Base-by-base conservation (phyloP, 352 stramenopile species). In the Phytopythium oedochilum region DNA sequence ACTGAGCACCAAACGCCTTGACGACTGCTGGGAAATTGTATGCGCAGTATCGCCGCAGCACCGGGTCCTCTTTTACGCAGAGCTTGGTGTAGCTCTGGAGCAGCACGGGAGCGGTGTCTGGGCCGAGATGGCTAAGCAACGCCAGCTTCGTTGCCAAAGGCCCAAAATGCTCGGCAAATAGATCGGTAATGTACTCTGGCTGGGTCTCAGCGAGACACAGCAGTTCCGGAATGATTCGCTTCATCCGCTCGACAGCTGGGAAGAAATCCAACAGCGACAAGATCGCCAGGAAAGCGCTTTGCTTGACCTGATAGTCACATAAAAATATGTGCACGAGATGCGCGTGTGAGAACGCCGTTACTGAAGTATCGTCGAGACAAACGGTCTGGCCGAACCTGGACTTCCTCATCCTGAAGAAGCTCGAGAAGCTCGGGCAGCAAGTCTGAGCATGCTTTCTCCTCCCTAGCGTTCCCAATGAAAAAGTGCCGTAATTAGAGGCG, bases 1-100 rank as follows among this genome's bases (percentile, higher is more conserved):
- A 89, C 17, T 60, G 60, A 2, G 66, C 58, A 0, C 81, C 73
- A 60, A 89, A 91, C 0, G 81, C 80, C 57, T 91, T 82, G 15
- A 93, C 77, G 20, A 88, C 66, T 1, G 83, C 83, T 15, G 83
- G 81, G 29, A 92, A 93, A 57, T 93, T 93, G 61, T 82, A 91
- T 1, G 83, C 83, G 34, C 78, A 90, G 53, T 61, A 73, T 42
- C 86, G 67, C 11, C 83, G 77, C 31, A 88, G 59, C 18, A 77
- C 53, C n/a, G 72, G 29, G n/a, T 90, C 79, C 26, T 91, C 79
- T 35, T 75, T 63, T 0, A 59, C 70, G 48, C 78, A 84, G 17
- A 93, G 68, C 36, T 73, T 76, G 6, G 68, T 70, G 53, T 81
- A 93, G 35, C 78, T 71, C 54, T 88, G 71, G 14, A 90, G 63